These are phyloP conservation scores for Anthoceros angustus DNA, from an alignment of 225 moss, liverwort and hornwort genomes.

Conservation along the genomic window DNA sequence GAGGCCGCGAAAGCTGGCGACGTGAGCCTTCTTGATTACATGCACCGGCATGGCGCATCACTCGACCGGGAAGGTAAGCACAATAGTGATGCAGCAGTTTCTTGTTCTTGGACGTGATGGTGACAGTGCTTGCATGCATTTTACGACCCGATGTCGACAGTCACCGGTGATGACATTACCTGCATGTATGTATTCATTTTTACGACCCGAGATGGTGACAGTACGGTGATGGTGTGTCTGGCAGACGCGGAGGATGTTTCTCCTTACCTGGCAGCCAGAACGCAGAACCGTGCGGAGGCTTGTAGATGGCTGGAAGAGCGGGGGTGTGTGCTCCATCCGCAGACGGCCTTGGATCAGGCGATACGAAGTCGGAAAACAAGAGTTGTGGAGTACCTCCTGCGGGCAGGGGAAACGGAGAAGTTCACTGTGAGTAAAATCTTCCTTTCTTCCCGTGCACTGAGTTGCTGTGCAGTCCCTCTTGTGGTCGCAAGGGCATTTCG, in stretches of 20 bases:
- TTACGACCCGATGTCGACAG: too few species aligned
- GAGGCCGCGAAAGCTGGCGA: background rate
- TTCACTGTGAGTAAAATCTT: background rate
- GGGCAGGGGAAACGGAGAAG: background rate
- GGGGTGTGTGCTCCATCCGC: background rate
- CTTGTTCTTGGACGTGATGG: too few species aligned
- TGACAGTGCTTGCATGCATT: too few species aligned
- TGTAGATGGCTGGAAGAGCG: background rate
- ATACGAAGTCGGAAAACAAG: background rate
- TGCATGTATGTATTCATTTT: background rate
- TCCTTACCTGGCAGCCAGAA: background rate
- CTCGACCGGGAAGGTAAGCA: background rate
- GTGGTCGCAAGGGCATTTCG: too few species aligned
- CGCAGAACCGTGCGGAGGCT: background rate
- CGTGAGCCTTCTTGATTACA: background rate
- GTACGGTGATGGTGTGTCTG: background rate
- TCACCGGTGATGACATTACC: too few species aligned
- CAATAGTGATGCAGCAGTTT: too few species aligned
- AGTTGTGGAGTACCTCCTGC: background rate
- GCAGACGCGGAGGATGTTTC: background rate
- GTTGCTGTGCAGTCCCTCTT: too few species aligned
- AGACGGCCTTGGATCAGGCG: background rate
- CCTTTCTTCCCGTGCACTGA: background rate
- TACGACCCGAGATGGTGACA: background rate
- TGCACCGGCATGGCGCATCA: background rate